A percentile compares a stretch with the other conserved stretches of the same genome.
These are phyloP conservation scores for Podospora pseudocomata DNA, from an alignment of 495 filamentous ascomycete species.

Conservation along the genomic window DNA sequence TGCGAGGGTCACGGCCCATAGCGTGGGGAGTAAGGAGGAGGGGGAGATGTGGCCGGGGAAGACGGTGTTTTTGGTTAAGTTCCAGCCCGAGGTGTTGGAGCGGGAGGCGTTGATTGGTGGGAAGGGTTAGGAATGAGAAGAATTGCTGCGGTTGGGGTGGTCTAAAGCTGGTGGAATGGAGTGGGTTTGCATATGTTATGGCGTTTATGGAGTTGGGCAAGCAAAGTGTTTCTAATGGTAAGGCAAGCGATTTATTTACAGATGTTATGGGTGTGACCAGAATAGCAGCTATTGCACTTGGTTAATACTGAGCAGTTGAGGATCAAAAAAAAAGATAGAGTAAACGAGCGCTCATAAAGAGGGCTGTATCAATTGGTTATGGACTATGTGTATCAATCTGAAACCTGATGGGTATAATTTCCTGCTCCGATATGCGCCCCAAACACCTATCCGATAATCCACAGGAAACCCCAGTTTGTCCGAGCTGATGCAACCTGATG, in stretches of 20 bases:
- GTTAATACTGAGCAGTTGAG: background rate
- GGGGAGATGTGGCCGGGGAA: constrained; percentile 90
- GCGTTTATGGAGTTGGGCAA: constrained; percentile 16
- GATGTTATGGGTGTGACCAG: background rate
- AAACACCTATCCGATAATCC: background rate
- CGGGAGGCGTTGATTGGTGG: constrained; percentile 65
- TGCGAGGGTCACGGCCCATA: constrained; percentile 88
- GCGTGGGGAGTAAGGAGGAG: constrained; percentile 65
- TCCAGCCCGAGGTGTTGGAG: constrained; percentile 83
- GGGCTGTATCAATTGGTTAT: background rate
- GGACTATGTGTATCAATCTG: background rate
- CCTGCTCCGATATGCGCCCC: background rate
- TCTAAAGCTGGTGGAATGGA: background rate
- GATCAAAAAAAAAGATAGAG: background rate
- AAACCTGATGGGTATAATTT: background rate
- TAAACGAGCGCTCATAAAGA: background rate
- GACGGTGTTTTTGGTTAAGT: constrained; percentile 92
- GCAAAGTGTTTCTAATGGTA: background rate
- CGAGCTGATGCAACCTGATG: background rate
- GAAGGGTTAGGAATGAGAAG: constrained; percentile 29
- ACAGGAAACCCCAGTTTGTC: background rate
- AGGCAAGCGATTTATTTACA: constrained; percentile 4
- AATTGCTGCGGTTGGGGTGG: background rate
- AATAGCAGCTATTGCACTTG: background rate
- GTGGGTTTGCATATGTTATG: constrained; percentile 21